These are phyloP conservation scores for Cladophialophora yegresii DNA, from an alignment of 2,329 filamentous ascomycete species.

Conservation along the genomic window DNA sequence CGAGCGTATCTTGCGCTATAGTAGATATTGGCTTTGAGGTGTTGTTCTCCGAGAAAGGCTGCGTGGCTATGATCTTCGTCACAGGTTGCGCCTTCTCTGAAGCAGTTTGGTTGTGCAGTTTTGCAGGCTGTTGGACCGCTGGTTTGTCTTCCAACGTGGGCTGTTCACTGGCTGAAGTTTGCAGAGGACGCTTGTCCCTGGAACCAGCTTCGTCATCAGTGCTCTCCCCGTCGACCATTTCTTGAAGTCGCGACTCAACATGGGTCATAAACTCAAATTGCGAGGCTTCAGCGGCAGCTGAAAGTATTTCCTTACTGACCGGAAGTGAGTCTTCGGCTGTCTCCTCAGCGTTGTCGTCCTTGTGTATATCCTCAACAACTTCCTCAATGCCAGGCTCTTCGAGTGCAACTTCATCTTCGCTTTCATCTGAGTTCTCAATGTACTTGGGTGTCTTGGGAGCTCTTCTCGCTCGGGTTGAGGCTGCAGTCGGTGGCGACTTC, in stretches of 20 bases:
- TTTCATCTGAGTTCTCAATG: constrained; percentile 20
- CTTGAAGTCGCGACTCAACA: constrained; percentile 19
- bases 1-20: neutral
- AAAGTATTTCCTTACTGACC: constrained; percentile 10
- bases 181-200: neutral
- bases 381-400: neutral
- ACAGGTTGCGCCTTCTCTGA: neutral
- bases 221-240: constrained; percentile 11
- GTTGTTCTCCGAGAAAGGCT: neutral
- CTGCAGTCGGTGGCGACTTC: constrained; percentile 14
- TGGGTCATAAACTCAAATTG: neutral
- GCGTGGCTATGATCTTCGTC: neutral
- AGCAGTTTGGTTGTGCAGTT: constrained; percentile 1
- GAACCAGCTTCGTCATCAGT: neutral
- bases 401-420: neutral
- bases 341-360: neutral
- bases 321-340: constrained; percentile 19
- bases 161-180: neutral
- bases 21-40: neutral
- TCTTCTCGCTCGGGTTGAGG: constrained; percentile 21
- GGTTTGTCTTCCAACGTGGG: neutral
- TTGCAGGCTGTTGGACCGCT: neutral
- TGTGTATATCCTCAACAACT: neutral
- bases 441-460: constrained; percentile 19
- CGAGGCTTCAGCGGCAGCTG: neutral